Conservation (phyloP, 495 filamentous ascomycete genomes). For the Neurospora sp. region DNA sequence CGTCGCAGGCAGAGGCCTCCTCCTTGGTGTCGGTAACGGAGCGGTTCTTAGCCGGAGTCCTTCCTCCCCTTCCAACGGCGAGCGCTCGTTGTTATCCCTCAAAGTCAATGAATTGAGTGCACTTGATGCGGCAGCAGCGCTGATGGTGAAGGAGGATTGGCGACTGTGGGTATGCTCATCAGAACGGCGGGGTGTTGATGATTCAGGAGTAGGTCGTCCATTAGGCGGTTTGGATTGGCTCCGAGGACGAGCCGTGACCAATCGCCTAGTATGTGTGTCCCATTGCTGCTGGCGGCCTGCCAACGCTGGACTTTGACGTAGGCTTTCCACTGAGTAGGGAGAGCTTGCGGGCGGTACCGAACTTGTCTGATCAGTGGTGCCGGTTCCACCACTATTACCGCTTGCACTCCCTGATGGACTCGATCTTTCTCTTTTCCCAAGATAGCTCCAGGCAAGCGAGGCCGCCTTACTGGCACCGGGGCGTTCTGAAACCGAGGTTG, state of each 20-base stretch:
- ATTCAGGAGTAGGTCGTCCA: conserved; percentile 13
- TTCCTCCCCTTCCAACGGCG: conserved; percentile 5
- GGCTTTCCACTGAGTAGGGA: conserved; percentile 11
- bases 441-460: conserved; percentile 68
- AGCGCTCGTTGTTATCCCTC: conserved; percentile 13
- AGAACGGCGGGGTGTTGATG: conserved; percentile 11
- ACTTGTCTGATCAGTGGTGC: conserved; percentile 2
- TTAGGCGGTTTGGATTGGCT: conserved; percentile 14
- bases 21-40: conserved; percentile 8
- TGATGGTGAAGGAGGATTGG: conserved; percentile 31
- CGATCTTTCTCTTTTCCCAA: conserved; percentile 15
- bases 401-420: conserved; percentile 3
- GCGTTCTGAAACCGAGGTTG: conserved; percentile 22
- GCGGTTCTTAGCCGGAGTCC: conserved; percentile 7
- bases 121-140: conserved; percentile 32
- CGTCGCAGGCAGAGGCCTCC: conserved; percentile 5
- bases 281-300: conserved; percentile 20
- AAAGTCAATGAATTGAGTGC: conserved; percentile 27
- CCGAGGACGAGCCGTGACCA: conserved; percentile 20
- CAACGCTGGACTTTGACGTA: conserved; percentile 18
- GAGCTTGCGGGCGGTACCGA: conserved; percentile 10
- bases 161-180: conserved; percentile 13
- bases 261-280: conserved; percentile 36
- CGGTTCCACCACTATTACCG: background rate
- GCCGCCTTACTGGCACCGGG: conserved; percentile 73